Evolutionary conservation across 495 filamentous ascomycete species (phyloP), one percentile per base, ranked within the genome.

Genomic region (Aspergillus bertholletiae): DNA sequence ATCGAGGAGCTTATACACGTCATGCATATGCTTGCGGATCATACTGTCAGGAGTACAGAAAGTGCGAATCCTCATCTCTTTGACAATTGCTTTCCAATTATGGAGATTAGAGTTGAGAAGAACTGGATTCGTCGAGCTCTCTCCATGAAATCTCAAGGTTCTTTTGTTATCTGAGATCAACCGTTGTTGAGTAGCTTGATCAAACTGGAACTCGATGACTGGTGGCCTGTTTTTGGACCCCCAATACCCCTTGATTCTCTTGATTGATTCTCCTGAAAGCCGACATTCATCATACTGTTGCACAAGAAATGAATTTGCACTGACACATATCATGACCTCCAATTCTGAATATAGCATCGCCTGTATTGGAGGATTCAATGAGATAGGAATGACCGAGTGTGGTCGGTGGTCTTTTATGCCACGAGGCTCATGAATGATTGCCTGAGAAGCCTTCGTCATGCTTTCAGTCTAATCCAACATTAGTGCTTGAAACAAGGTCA

Each of bases 201-300:
- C 80, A 54, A 79, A 84, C 54, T 75, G 73, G 62, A 84, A 84
- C 49, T 84, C 76, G 8, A 73, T 64, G 3, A 84, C 81, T 24
- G 69, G 69, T 7, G 79, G 77, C 3, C 80, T 70, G 48, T 81
- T 80, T 59, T 81, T 82, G 3, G 68, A 59, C 13, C 55, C 66
- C 80, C 80, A 84, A 54, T 50, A 62, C 20, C 72, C 68, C 35
- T 62, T 69, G 41, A 77, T 58, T 43, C 74, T 80, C 32, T 67
- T 68, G 56, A 83, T 69, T 9, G 80, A 78, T 20, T 78, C 74
- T 5, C 63, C 53, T 5, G 73, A 70, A 30, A 83, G 64, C 23
- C 73, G 75, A 12, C 76, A 75, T 44, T 75, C 62, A 40, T 69
- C 64, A 57, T 76, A 69, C 55, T 83, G 68, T 41, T 74, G 55